Evolutionary conservation across 2,329 filamentous ascomycete genomes (phyloP).

Genomic region (Arthrobotrys sinensis): DNA sequence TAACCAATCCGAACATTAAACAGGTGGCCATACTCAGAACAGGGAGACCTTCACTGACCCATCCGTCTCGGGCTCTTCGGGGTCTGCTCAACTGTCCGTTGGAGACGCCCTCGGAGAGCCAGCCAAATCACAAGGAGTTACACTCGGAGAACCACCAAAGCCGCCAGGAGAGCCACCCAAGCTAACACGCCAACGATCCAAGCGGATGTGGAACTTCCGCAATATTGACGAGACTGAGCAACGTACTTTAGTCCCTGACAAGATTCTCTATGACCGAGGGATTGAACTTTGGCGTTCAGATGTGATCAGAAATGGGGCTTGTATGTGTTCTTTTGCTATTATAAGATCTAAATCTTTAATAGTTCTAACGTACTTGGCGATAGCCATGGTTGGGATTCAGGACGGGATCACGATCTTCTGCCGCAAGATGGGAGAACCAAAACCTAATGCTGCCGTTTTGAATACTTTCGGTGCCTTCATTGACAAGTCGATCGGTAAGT

Average conservation of each 20-base stretch:
- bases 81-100: background rate
- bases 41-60: constrained; percentile 14
- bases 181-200: constrained; percentile 21
- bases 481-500: constrained; percentile 33
- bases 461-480: constrained; percentile 46
- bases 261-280: constrained; percentile 27
- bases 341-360: background rate
- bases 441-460: constrained; percentile 11
- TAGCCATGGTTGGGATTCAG: constrained; percentile 40
- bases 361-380: background rate
- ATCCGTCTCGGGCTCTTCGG: constrained; percentile 4
- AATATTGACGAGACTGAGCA: constrained; percentile 16
- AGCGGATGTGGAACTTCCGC: constrained; percentile 36
- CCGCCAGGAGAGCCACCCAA: background rate
- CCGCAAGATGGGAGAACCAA: constrained; percentile 29
- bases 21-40: background rate
- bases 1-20: background rate
- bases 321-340: constrained; percentile 1
- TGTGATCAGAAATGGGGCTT: constrained; percentile 34
- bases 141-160: background rate
- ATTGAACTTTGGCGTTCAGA: constrained; percentile 40
- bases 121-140: background rate
- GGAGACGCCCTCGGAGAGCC: background rate
- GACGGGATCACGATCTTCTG: constrained; percentile 39
- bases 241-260: constrained; percentile 20